phyloP scores from a whole-genome alignment of 2,329 filamentous ascomycete genomes.

The Exophiala sp. region DNA sequence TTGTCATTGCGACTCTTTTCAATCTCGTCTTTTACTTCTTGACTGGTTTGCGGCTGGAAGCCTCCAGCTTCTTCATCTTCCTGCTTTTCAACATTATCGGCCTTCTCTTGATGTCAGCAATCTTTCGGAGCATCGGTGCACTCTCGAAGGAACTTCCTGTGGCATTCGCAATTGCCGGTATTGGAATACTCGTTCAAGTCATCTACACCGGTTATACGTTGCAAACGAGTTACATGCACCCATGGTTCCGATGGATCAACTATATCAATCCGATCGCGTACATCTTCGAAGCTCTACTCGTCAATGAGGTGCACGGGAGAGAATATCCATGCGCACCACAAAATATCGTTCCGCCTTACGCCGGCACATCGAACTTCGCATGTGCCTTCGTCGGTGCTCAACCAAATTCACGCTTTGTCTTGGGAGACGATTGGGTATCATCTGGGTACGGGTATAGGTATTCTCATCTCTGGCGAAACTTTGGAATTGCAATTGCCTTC shows the following conservation, averaged over 20 bases:
- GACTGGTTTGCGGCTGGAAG: slow-evolving; percentile 53
- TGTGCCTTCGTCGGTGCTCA: slow-evolving; percentile 51
- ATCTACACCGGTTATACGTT: slow-evolving; percentile 47
- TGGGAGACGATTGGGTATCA: slow-evolving; percentile 59
- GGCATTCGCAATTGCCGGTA: slow-evolving; percentile 53
- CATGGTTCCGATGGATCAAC: slow-evolving; percentile 48
- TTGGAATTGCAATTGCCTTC: slow-evolving; percentile 66
- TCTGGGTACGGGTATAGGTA: slow-evolving; percentile 56
- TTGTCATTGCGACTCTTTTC: slow-evolving; percentile 60
- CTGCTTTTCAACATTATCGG: slow-evolving; percentile 51
- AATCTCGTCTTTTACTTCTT: slow-evolving; percentile 62
- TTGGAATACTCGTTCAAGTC: slow-evolving; percentile 37
- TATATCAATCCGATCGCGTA: slow-evolving; percentile 42
- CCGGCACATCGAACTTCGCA: slow-evolving; percentile 70
- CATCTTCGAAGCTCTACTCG: slow-evolving; percentile 38
- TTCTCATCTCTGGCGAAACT: slow-evolving; percentile 63
- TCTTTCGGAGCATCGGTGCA: slow-evolving; percentile 57
- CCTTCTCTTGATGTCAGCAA: slow-evolving; percentile 57
- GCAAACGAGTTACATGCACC: slow-evolving; percentile 47
- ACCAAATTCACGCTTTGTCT: slow-evolving; percentile 53
- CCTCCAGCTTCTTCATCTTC: slow-evolving; percentile 60
- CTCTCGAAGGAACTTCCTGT: slow-evolving; percentile 55
- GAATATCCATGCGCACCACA: slow-evolving; percentile 13
- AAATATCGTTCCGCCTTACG: slow-evolving; percentile 61
- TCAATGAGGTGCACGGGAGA: slow-evolving; percentile 37